Base-by-base conservation (phyloP, 2,329 filamentous ascomycete genomes). In the Penicillium sp. region DNA sequence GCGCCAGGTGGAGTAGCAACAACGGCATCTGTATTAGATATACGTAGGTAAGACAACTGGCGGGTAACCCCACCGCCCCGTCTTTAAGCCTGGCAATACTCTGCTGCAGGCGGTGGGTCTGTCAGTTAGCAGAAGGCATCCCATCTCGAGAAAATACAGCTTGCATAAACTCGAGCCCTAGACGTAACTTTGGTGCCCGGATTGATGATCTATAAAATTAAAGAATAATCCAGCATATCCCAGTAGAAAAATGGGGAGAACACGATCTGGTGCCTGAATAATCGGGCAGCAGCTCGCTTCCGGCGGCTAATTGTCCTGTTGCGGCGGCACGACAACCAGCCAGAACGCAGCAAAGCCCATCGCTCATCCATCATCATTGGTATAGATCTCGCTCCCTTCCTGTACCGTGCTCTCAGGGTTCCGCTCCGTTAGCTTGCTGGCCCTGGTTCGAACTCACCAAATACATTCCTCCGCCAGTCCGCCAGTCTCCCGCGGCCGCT, bases 241-340 rank as follows among this genome's bases (percentile, higher is more conserved):
- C 16, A 21, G 31, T 19, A 19, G 14, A 39, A 19, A 19, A n/a
- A 3, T 10, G 35, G 4, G 6, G 26, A 10, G 16, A 29, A 33
- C 21, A 16, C 16, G 31, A n/a, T 19, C 21, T 49, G 9, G 26
- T 59, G 53, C 65, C 63, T 66, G 49, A 63, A 19, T 1, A 8
- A 31, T 58, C 45, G 70, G 66, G 64, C 63, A 62, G 3, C 19
- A 52, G 48, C 66, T 75, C 73, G 72, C 72, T 75, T 75, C 68
- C 64, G 65, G 73, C 72, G 73, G 67, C 68, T 75, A 75, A 39
- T n/a, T 39, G n/a, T 69, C 66, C 66, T 63, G 62, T 72, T 73
- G 71, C 69, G 68, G 70, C 68, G 72, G 70, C 68, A 72, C 63
- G 66, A 68, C 65, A 71, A 70, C 71, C 71, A 74, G 67, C 70